Evolutionary conservation across 2,329 filamentous ascomycete genomes (phyloP), one percentile per base, ranked within the genome.

Genomic region (Aaosphaeria pasadenensis): DNA sequence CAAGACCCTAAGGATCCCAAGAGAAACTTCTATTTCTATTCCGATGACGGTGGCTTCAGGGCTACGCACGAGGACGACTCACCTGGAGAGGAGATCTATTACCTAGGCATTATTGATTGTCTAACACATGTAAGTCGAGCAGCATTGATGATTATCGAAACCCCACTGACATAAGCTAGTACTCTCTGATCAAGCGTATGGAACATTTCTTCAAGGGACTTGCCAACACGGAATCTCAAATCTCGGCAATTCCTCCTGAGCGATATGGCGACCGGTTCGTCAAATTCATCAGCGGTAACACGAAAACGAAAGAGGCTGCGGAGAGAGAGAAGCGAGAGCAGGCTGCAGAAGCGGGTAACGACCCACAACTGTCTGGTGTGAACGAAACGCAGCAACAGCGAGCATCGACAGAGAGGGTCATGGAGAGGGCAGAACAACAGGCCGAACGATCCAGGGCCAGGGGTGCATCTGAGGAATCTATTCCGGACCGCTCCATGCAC

Each of bases 181-280:
- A 97, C 70, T 91, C 91, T 57, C 84, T 91, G 55, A 82, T 96
- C 71, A 99, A 99, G 75, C 92, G 94, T 67, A 82, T 92, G 52
- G 94, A 99, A 71, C 87, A 97, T 72, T 94, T 97, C 73, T 94
- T 91, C 87, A 99, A 99, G 76, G 92, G 94, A 35, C 76, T 97
- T 50, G 89, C 87, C 2, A 82, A 85, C 60, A 88, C 94, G 60
- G 86, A 89, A 60, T 84, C 82, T 32, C 86, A 96, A 66, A 97
- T 99, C 52, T 97, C 92, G 0, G 91, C 94, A 2, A 86, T 97
- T 28, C 89, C 91, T 1, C 92, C 94, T 1, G 84, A 91, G 52
- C 82, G 89, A 48, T 99, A 99, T 62, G 94, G 94, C 30, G 90
- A 97, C 49, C 86, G 94, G 5, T 99, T 99, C 69, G 81, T 95